Evolutionary conservation across 805 yeast genomes (phyloP), one percentile per base, ranked within the genome.

Genomic region (Scheffersomyces spartinae): DNA sequence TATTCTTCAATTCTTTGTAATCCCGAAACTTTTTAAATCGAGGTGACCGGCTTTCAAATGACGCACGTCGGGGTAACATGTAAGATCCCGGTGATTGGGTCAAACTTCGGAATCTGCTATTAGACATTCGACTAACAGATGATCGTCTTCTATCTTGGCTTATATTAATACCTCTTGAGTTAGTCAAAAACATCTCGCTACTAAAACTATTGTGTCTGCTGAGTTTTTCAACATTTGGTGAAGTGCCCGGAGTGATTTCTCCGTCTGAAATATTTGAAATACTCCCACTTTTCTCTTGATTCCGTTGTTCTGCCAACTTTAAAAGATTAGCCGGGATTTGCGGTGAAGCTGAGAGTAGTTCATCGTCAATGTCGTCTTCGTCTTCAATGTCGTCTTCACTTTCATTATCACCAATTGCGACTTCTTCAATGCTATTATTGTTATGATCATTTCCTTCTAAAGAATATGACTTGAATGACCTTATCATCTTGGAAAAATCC

Each of bases 241-340:
- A 42, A 7, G 54, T 38, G 7, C 56, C 50, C 9, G 61, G 55
- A 1, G 52, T 45, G 6, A 36, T 23, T 15, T 36, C 27, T 23
- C 33, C 34, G 23, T 36, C 35, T 32, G 13, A 18, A 13, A 24
- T 19, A 36, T 22, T 32, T 32, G 17, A 31, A 33, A 26, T 40
- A 15, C 30, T 30, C 14, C 40, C 31, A 25, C 43, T 32, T 30
- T 52, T 45, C 33, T 61, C 55, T 30, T 52, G 54, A 40, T 58
- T 56, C 16, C 65, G 51, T 45, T 45, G 58, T 42, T 65, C 82
- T 30, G 63, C 81, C 38, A 68, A 46, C 38, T 66, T 59, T 20
- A 75, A 47, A 10, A 75, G 52, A 23, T 70, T 70, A 17, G 68
- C 68, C 0, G 84, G 84, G 3, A 76, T 74, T 37, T 76, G 80